phyloP scores from a whole-genome alignment of 768 basidiomycete species.

The Kwoniella heveanensis region DNA sequence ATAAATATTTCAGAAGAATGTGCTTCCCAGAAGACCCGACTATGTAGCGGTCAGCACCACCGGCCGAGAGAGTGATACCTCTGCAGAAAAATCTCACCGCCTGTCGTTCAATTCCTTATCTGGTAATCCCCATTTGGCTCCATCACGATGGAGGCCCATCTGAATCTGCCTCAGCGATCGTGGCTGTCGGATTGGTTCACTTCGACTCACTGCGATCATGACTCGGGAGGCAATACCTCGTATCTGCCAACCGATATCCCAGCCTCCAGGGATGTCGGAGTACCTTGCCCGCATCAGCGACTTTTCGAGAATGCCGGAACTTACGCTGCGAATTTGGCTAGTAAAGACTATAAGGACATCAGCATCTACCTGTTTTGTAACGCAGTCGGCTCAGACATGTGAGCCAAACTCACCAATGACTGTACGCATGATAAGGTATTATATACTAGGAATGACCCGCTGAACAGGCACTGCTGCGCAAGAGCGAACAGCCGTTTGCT shows the following conservation, averaged over 20 bases:
- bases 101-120: not conserved
- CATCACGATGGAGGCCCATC: conserved; percentile 4
- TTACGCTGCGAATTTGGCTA: no score
- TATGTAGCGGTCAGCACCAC: no score
- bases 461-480: not conserved
- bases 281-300: not conserved
- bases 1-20: no score
- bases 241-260: not conserved
- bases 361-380: no score
- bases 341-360: no score
- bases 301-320: no score
- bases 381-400: no score
- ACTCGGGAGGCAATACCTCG: not conserved
- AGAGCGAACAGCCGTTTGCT: not conserved
- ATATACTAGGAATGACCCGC: not conserved
- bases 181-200: no score
- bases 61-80: no score
- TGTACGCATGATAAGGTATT: not conserved
- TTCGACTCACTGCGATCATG: not conserved
- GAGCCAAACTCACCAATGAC: conserved; percentile 5
- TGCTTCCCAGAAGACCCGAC: no score
- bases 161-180: no score
- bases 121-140: not conserved
- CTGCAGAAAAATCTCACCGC: no score
- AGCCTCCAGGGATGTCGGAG: not conserved